Percentiles rank a stretch among this genome's conserved stretches.
phyloP scores from a whole-genome alignment of 768 basidiomycete genomes.

The Mycena crocata region DNA sequence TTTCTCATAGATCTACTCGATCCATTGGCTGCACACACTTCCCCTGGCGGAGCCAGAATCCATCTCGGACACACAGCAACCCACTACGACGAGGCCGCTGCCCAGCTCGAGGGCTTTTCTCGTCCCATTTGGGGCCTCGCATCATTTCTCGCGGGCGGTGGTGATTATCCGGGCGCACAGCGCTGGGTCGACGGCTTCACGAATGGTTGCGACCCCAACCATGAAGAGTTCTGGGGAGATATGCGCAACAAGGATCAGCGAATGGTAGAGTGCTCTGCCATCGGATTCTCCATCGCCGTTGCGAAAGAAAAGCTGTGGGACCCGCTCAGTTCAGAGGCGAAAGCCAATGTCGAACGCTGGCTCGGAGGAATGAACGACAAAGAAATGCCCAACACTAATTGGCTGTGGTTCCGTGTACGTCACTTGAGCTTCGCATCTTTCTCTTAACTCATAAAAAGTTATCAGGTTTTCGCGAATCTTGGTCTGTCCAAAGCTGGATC shows the following conservation, averaged over 20 bases:
- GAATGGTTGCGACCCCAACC: conserved; percentile 74
- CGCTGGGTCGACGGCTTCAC: conserved; percentile 76
- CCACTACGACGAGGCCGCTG: conserved; percentile 78
- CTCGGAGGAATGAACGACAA: conserved; percentile 84
- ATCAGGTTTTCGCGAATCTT: conserved; percentile 79
- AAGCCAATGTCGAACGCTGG: conserved; percentile 72
- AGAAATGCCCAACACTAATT: conserved; percentile 87
- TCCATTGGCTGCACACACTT: conserved; percentile 75
- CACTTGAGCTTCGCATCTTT: not conserved
- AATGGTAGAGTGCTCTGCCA: conserved; percentile 86
- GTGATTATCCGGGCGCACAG: conserved; percentile 64
- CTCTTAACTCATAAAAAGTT: conserved; percentile 10
- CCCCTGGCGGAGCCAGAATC: conserved; percentile 77
- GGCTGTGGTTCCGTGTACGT: conserved; percentile 83
- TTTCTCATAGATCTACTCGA: conserved; percentile 73
- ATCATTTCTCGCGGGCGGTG: conserved; percentile 73
- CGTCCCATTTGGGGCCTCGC: conserved; percentile 83
- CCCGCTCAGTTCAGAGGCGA: conserved; percentile 62
- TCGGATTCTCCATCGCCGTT: conserved; percentile 77
- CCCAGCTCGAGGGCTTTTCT: conserved; percentile 82
- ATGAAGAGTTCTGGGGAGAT: conserved; percentile 80
- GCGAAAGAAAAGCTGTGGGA: conserved; percentile 76
- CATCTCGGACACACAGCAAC: conserved; percentile 77
- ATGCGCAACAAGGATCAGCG: conserved; percentile 82
- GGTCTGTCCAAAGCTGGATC: conserved; percentile 75